Base-by-base conservation (phyloP, 352 stramenopile genomes). In the Salisapilia sapeloensis region DNA sequence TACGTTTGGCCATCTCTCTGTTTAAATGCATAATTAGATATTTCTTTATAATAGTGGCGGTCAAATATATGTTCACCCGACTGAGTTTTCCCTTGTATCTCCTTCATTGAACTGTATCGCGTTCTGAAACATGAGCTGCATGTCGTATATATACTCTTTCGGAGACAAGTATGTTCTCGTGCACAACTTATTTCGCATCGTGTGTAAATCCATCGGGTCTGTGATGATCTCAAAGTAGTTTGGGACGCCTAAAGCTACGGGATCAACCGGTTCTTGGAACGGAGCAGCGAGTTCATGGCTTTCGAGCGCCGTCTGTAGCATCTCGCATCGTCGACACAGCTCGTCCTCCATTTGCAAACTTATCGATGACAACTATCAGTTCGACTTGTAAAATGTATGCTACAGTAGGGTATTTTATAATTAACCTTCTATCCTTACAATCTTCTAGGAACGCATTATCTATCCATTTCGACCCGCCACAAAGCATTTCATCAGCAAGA, bases 191-290 rank as follows among this genome's bases (percentile, higher is more conserved):
- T 48, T 40, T 24, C 77, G 61, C 50, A 98, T 93, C 1, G 91
- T 97, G 29, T 77, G 67, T 17, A 99, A 66, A 52, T 99, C 94
- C 95, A 99, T 99, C 4, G 95, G 95, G 24, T 72, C 42, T 49
- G 83, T 69, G 37, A 99, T 82, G 17, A 98, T 72, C 9, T 94
- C 60, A 38, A 85, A 82, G 52, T 99, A 99, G 33, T 78, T 90
- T 9, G 84, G 84, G 35, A 97, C 64, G 28, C 89, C 75, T 24
- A 96, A 50, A 29, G 66, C 65, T 17, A 95, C 72, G 22, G 95
- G 85, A 54, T 98, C 93, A 28, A 98, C 94, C 14, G 94, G 94
- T 35, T 78, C 55, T 14, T 83, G 62, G 54, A 98, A 98, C 2
- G 87, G 78, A 62, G 62, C 86, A 7, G 72, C 60, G 6, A 82